Conservation (phyloP, 83 land plant genomes). For the Thuja plicata region DNA sequence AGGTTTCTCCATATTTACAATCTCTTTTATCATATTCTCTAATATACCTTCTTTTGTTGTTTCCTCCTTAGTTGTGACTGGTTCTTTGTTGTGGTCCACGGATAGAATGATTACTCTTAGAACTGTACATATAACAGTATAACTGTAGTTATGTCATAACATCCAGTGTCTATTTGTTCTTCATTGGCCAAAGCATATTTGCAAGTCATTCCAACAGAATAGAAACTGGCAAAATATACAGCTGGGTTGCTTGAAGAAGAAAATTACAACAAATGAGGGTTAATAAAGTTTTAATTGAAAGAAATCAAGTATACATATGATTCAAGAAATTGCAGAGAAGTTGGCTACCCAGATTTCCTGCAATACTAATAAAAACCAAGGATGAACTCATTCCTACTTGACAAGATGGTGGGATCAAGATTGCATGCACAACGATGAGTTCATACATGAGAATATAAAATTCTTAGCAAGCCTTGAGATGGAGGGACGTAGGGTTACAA, state of each 20-base stretch:
- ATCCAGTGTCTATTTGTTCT: background rate
- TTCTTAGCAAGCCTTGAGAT: background rate
- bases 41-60: too few relatives aligned
- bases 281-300: background rate
- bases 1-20: too few relatives aligned
- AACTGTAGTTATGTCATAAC: background rate
- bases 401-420: background rate
- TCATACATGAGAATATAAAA: background rate
- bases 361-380: background rate
- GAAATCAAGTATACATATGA: background rate
- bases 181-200: background rate
- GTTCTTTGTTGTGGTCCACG: background rate
- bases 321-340: background rate
- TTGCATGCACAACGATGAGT: background rate
- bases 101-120: background rate
- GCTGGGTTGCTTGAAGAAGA: background rate
- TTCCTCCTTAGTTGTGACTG: background rate
- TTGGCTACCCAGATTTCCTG: background rate
- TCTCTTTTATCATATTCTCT: too few relatives aligned
- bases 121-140: background rate
- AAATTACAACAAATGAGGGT: background rate
- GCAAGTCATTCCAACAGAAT: background rate
- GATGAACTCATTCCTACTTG: background rate
- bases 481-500: background rate
- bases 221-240: background rate